A percentile compares a stretch with the other conserved stretches of the same genome.
Conservation (phyloP, 768 basidiomycete species). For the Guyanaporus albipodus region DNA sequence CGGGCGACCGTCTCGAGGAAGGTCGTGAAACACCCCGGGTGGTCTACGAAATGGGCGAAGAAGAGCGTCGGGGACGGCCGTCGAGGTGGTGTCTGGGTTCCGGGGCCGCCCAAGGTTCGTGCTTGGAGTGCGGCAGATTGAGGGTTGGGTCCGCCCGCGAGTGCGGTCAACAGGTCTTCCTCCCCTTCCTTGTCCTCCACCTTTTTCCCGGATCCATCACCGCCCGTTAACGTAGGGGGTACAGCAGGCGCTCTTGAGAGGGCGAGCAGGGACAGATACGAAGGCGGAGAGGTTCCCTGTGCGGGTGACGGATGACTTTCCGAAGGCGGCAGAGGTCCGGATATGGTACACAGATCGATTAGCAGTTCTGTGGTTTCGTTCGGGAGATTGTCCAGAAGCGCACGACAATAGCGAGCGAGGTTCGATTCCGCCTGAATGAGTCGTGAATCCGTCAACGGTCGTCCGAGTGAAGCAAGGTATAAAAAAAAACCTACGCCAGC, state of each 20-base stretch:
- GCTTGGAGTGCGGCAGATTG: conserved; percentile 11
- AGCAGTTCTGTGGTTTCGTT: conserved; percentile 87
- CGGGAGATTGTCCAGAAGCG: conserved; percentile 77
- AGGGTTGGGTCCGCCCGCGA: conserved; percentile 27
- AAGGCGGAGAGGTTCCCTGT: conserved; percentile 38
- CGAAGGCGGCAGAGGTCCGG: conserved; percentile 41
- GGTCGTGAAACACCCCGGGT: conserved; percentile 72
- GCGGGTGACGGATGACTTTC: conserved; percentile 19
- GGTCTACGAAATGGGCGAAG: conserved; percentile 93
- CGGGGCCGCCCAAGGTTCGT: conserved; percentile 7
- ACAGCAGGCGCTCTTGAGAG: conserved; percentile 54
- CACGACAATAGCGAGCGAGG: conserved; percentile 82
- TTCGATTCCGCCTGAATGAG: conserved; percentile 80
- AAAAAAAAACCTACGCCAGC: conserved; percentile 57
- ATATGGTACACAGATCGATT: conserved; percentile 85
- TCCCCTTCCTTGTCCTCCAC: conserved; percentile 12
- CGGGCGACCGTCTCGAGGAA: conserved; percentile 87
- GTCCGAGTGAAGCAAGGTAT: not conserved
- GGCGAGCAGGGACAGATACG: conserved; percentile 79
- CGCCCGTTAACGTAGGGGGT: conserved; percentile 38
- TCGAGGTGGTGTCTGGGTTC: conserved; percentile 37
- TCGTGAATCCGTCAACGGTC: not conserved
- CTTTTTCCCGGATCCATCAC: conserved; percentile 22
- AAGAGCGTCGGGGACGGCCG: conserved; percentile 80
- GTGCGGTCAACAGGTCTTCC: conserved; percentile 15